Conservation (phyloP, 2,329 filamentous ascomycete genomes). For the Podosphaera xanthii region DNA sequence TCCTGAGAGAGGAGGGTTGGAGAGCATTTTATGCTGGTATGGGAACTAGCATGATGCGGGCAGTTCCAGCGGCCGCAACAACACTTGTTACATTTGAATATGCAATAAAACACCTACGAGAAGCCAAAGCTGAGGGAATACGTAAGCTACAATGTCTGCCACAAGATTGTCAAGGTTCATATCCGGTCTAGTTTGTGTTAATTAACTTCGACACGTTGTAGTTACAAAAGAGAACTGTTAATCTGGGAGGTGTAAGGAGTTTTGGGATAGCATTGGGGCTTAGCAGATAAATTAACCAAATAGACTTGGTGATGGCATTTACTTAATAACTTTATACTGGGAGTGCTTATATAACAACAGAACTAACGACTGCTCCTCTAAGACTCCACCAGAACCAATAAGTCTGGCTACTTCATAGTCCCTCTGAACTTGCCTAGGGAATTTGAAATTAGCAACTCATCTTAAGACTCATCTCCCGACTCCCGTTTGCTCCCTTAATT, state of each 20-base stretch:
- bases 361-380: too few relatives aligned
- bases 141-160: conserved; percentile 5
- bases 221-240: neutral
- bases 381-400: too few relatives aligned
- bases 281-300: neutral
- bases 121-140: conserved; percentile 11
- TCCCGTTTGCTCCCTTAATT: conserved; percentile 7
- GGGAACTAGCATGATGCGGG: conserved; percentile 92
- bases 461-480: conserved; percentile 1
- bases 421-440: too few relatives aligned
- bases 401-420: too few relatives aligned
- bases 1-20: conserved; percentile 83
- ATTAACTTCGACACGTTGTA: neutral
- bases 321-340: too few relatives aligned
- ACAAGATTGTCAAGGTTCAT: neutral
- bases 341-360: too few relatives aligned
- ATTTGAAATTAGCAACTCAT: too few relatives aligned
- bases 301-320: too few relatives aligned
- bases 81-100: conserved; percentile 96
- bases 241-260: neutral
- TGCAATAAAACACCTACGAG: conserved; percentile 18
- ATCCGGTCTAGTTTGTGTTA: neutral
- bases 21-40: conserved; percentile 90
- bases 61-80: conserved; percentile 83
- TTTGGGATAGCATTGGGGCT: too few relatives aligned